Conservation (phyloP, 2,329 filamentous ascomycete species). For the Talaromyces funiculosus region DNA sequence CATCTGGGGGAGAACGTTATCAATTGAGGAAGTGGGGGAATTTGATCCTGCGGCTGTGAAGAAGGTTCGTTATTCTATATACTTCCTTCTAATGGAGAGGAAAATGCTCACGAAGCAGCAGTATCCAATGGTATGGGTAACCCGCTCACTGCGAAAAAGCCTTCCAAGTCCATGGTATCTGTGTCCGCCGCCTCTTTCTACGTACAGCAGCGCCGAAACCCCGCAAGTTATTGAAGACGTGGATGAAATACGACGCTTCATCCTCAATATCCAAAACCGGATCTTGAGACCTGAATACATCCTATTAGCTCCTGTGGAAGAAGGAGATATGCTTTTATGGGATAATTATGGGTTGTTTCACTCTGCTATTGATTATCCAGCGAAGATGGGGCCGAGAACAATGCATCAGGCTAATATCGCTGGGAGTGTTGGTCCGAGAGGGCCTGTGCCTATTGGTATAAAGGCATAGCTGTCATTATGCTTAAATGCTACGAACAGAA, state of each 20-base stretch:
- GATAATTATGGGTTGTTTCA: constrained; percentile 43
- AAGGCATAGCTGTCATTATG: too few relatives aligned
- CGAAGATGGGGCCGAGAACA: constrained; percentile 33
- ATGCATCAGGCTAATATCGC: constrained; percentile 47
- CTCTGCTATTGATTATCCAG: constrained; percentile 41
- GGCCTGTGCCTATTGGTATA: constrained; percentile 19
- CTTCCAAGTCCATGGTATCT: constrained; percentile 42
- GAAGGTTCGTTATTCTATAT: neutral
- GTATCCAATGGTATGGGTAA: constrained; percentile 48
- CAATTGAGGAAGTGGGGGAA: constrained; percentile 7
- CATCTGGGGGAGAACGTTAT: neutral
- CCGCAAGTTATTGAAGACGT: constrained; percentile 7
- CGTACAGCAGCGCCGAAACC: neutral
- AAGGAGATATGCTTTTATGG: constrained; percentile 45
- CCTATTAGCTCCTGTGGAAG: constrained; percentile 31
- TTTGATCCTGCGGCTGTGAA: constrained; percentile 8
- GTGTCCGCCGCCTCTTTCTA: constrained; percentile 29
- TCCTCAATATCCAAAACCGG: constrained; percentile 7
- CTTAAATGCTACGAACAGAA: too few relatives aligned
- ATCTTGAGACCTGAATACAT: constrained; percentile 38
- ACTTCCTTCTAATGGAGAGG: neutral
- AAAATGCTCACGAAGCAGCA: constrained; percentile 7
- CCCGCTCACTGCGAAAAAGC: constrained; percentile 38
- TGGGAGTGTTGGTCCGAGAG: constrained; percentile 26
- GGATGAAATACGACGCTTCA: neutral